phyloP scores from a whole-genome alignment of 306 rosid species.

The Senna tora region DNA sequence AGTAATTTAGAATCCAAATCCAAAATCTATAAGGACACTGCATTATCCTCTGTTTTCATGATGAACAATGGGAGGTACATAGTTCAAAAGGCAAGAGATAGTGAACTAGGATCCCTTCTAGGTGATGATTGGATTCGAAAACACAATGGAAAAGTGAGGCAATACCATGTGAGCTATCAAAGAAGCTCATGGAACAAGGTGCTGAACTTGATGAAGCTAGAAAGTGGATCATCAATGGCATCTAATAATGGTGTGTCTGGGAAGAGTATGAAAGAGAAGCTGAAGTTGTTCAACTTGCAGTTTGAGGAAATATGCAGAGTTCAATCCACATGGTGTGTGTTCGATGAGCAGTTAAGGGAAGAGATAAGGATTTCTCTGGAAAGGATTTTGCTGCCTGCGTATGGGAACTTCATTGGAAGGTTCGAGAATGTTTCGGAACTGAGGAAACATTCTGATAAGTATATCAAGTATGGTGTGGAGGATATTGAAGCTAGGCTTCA shows the following conservation, averaged over 20 bases:
- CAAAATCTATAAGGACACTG: slow-evolving; percentile 72
- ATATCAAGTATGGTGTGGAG: slow-evolving; percentile 59
- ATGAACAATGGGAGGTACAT: slow-evolving; percentile 93
- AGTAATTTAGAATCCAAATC: slow-evolving; percentile 91
- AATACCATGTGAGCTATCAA: slow-evolving; percentile 66
- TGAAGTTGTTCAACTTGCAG: slow-evolving; percentile 58
- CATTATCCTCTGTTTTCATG: slow-evolving; percentile 75
- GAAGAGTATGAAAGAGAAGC: slow-evolving; percentile 75
- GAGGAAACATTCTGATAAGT: slow-evolving; percentile 62
- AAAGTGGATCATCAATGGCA: slow-evolving; percentile 55
- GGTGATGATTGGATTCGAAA: slow-evolving; percentile 92
- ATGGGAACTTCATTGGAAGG: slow-evolving; percentile 66
- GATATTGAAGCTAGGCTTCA: slow-evolving; percentile 61
- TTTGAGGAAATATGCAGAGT: slow-evolving; percentile 75
- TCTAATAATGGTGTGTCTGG: slow-evolving; percentile 51
- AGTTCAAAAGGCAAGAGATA: slow-evolving; percentile 74
- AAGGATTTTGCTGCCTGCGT: slow-evolving; percentile 68
- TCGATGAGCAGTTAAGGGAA: slow-evolving; percentile 75
- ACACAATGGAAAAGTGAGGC: slow-evolving; percentile 73
- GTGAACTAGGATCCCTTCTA: slow-evolving; percentile 71
- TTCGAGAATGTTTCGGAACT: slow-evolving; percentile 59
- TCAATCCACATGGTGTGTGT: slow-evolving; percentile 75
- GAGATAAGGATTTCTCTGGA: slow-evolving; percentile 65
- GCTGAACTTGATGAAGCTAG: slow-evolving; percentile 61
- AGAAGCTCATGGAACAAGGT: slow-evolving; percentile 84